A percentile compares a stretch with the other conserved stretches of the same genome.
phyloP scores from a whole-genome alignment of 2,329 filamentous ascomycete species.

The Cytospora piceae region DNA sequence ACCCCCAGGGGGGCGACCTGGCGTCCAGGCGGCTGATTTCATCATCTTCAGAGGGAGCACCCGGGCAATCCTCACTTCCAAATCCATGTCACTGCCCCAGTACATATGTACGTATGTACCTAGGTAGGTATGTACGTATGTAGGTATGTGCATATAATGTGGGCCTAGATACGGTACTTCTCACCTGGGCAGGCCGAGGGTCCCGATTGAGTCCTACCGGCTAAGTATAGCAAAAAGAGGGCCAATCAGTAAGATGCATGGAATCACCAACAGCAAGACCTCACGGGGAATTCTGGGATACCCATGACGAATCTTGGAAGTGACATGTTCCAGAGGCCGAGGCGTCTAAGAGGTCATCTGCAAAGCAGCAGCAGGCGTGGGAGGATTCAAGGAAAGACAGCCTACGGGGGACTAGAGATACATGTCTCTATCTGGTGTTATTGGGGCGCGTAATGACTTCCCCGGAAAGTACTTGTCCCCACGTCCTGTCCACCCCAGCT shows the following conservation, averaged over 20 bases:
- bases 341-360: constrained; percentile 2
- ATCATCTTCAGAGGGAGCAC: constrained; percentile 1
- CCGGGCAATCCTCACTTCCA: not conserved
- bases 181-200: not conserved
- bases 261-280: not conserved
- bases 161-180: not conserved
- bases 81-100: not conserved
- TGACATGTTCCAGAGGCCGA: constrained; percentile 14
- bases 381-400: constrained; percentile 2
- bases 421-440: constrained; percentile 9
- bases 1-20: not conserved
- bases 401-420: not conserved
- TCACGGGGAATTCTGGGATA: not conserved
- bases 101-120: not conserved
- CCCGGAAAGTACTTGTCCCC: not conserved
- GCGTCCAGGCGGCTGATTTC: constrained; percentile 2
- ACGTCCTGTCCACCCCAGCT: constrained; percentile 7
- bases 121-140: not conserved
- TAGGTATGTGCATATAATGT: not conserved
- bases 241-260: not conserved
- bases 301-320: not conserved
- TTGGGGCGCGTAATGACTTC: constrained; percentile 11
- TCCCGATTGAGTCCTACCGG: not conserved
- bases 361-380: constrained; percentile 3
- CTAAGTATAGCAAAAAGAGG: not conserved